Conservation (phyloP, 2,329 filamentous ascomycete species). For the Diaporthe ilicicola region DNA sequence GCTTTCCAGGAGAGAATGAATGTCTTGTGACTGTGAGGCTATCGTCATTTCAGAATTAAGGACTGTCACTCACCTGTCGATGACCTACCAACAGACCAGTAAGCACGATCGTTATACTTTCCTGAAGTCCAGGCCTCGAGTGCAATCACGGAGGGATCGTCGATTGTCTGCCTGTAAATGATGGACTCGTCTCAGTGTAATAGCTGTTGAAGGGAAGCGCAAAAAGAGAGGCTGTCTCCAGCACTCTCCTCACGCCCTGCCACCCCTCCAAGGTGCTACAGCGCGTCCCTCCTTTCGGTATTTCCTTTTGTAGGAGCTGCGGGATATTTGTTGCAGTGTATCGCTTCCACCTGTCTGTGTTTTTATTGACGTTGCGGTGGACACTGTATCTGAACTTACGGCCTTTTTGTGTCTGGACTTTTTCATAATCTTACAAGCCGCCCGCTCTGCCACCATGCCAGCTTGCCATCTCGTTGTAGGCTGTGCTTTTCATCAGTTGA, state of each 20-base stretch:
- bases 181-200: not conserved
- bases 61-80: too few species aligned
- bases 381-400: not conserved
- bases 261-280: not conserved
- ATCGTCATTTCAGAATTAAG: too few species aligned
- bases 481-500: not conserved
- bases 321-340: constrained; percentile 13
- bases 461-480: not conserved
- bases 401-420: constrained; percentile 4
- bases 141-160: not conserved
- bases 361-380: constrained; percentile 3
- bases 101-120: too few species aligned
- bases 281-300: constrained; percentile 20
- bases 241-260: constrained; percentile 7
- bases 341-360: not conserved
- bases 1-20: too few species aligned
- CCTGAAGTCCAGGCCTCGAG: not conserved
- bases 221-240: constrained; percentile 11
- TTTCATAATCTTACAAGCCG: not conserved
- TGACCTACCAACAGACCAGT: too few species aligned
- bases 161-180: not conserved
- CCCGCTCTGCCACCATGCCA: constrained; percentile 10
- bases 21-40: too few species aligned
- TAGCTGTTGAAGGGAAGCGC: not conserved
- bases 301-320: not conserved